phyloP scores from a whole-genome alignment of 768 basidiomycete genomes.

The Psilocybe azurescens region DNA sequence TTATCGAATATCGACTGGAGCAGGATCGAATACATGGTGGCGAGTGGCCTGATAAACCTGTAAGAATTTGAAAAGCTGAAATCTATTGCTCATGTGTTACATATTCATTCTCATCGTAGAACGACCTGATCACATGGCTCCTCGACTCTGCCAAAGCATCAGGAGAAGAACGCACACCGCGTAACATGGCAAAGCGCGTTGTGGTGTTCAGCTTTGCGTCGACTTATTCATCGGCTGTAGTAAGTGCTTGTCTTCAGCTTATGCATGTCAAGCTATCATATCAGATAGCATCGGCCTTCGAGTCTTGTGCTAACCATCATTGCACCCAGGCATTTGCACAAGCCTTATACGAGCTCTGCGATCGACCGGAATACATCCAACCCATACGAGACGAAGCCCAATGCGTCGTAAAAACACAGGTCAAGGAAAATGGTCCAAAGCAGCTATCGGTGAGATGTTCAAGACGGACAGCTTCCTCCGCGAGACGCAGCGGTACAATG shows the following conservation, averaged over 20 bases:
- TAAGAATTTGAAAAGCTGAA: conserved; percentile 6
- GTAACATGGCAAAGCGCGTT: conserved; percentile 31
- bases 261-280: neutral
- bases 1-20: conserved; percentile 31
- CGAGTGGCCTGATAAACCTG: conserved; percentile 36
- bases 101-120: conserved; percentile 24
- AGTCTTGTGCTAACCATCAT: neutral
- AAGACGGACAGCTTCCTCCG: conserved; percentile 59
- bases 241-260: conserved; percentile 23
- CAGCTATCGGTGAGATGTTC: conserved; percentile 40
- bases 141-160: conserved; percentile 32
- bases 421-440: conserved; percentile 39
- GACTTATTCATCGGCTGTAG: conserved; percentile 42
- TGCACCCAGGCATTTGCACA: conserved; percentile 37
- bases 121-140: conserved; percentile 44
- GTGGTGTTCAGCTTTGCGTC: conserved; percentile 42
- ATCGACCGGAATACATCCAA: conserved; percentile 36
- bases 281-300: neutral
- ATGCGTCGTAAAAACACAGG: conserved; percentile 20
- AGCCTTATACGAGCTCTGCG: conserved; percentile 41
- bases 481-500: conserved; percentile 45
- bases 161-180: conserved; percentile 26
- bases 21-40: conserved; percentile 24
- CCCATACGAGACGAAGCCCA: conserved; percentile 47
- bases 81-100: neutral